Percentiles rank a stretch among this genome's conserved stretches.
Conservation (phyloP, 1,284 basidiomycete genomes). For the Fistulinella cinereoalba region DNA sequence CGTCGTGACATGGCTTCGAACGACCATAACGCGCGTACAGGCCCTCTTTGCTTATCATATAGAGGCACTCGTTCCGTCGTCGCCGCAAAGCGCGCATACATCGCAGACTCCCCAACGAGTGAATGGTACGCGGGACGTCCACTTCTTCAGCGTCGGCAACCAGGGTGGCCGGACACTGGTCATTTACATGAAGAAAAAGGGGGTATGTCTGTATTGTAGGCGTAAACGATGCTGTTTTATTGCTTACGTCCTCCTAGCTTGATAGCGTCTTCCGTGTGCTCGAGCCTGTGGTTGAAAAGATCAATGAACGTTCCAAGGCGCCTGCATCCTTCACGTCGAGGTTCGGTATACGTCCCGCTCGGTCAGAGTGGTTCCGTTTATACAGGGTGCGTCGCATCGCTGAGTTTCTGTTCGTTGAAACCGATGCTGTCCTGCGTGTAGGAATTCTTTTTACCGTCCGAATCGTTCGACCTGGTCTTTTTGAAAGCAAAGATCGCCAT, state of each 20-base stretch:
- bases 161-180: constrained; percentile 83
- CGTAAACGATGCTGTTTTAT: not conserved
- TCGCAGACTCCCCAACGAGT: constrained; percentile 83
- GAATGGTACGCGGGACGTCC: constrained; percentile 85
- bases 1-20: not conserved
- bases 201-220: constrained; percentile 49
- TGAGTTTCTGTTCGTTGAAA: constrained; percentile 9
- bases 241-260: constrained; percentile 41
- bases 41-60: constrained; percentile 88
- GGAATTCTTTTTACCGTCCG: constrained; percentile 91
- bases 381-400: constrained; percentile 57
- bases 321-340: constrained; percentile 66
- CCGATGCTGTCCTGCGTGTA: constrained; percentile 21
- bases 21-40: constrained; percentile 33
- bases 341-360: constrained; percentile 71
- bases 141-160: constrained; percentile 92
- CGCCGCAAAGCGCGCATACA: constrained; percentile 58
- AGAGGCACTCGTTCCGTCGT: constrained; percentile 90
- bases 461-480: constrained; percentile 88
- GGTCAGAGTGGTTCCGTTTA: constrained; percentile 89
- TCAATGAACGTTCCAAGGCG: constrained; percentile 70
- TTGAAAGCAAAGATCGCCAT: constrained; percentile 90
- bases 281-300: constrained; percentile 86
- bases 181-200: constrained; percentile 95
- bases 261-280: constrained; percentile 93